Conservation (phyloP, 495 filamentous ascomycete genomes). For the Neurospora tetraspora region DNA sequence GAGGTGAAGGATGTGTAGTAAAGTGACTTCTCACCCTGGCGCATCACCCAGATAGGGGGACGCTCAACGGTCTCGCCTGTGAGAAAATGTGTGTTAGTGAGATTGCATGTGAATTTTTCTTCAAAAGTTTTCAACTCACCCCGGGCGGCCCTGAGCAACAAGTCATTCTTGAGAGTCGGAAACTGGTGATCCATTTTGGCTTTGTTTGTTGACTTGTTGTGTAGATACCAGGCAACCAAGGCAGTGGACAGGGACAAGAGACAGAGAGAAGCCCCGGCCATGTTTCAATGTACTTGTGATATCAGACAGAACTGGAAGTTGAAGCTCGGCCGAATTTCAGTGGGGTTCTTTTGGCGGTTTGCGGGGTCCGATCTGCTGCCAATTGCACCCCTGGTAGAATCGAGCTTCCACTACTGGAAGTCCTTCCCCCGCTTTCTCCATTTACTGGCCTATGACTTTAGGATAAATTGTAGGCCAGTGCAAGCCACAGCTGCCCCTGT, state of each 20-base stretch:
- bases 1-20: not conserved
- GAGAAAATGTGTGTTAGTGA: not conserved
- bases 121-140: slow-evolving; percentile 41
- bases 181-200: slow-evolving; percentile 52
- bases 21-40: slow-evolving; percentile 58
- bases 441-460: not conserved
- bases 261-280: not conserved
- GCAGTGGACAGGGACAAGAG: not conserved
- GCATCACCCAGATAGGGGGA: slow-evolving; percentile 97
- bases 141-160: slow-evolving; percentile 77
- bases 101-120: not conserved
- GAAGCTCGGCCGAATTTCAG: not conserved
- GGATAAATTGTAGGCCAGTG: too few relatives aligned
- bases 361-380: not conserved
- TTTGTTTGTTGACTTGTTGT: not conserved
- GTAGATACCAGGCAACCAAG: not conserved
- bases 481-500: not conserved
- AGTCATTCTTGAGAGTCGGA: slow-evolving; percentile 76
- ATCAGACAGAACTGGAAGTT: not conserved
- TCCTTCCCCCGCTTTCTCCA: not conserved
- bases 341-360: not conserved
- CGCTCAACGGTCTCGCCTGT: slow-evolving; percentile 84
- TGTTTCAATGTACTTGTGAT: not conserved
- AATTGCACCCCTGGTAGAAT: not conserved
- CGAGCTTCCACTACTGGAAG: not conserved